Evolutionary conservation across 495 filamentous ascomycete genomes (phyloP), one percentile per base, ranked within the genome.

Genomic region (Glutinoglossum americanum): DNA sequence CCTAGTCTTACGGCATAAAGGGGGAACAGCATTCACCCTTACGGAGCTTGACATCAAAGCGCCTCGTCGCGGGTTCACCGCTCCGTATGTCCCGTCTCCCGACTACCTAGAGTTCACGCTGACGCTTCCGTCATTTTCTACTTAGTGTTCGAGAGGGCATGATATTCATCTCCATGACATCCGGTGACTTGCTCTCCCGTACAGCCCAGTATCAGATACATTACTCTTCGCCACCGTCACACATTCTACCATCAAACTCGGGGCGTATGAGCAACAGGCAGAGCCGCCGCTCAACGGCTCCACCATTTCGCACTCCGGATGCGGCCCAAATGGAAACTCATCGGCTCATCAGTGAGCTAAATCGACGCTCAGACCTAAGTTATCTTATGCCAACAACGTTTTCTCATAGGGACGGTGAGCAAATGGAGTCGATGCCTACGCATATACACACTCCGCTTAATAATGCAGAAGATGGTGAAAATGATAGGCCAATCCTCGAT

Each of bases 41-140:
- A 81, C 85, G 65, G 88, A 86, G 67, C 70, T 97, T 33, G 73
- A 94, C 44, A 93, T 97, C 69, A 89, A 88, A 67, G 86, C 86
- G 19, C 89, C 90, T 0, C 78, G 80, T 58, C 74, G 74, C 15
- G 83, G 85, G 25, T 95, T 85, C 65, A 87, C 87, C 54, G 80
- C 84, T 60, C 87, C 89, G 88, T 94, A 77, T 66, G 89, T 78
- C 51, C 61, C 33, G 30, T 27, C 11, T 56, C 10, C 32, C 54
- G 13, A 55, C 27, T 45, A 27, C 57, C 51, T 45, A 49, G 48
- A 33, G 54, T 55, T 47, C 37, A 59, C 37, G 57, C 11, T 26
- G 32, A 30, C 41, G 51, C 60, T 53, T 58, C 39, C 64, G 26
- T 32, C 19, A 2, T 30, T 56, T 63, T 44, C 39, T 54, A 33